Conservation (phyloP, 2,329 filamentous ascomycete species). For the Ascochyta viciae-villosae region DNA sequence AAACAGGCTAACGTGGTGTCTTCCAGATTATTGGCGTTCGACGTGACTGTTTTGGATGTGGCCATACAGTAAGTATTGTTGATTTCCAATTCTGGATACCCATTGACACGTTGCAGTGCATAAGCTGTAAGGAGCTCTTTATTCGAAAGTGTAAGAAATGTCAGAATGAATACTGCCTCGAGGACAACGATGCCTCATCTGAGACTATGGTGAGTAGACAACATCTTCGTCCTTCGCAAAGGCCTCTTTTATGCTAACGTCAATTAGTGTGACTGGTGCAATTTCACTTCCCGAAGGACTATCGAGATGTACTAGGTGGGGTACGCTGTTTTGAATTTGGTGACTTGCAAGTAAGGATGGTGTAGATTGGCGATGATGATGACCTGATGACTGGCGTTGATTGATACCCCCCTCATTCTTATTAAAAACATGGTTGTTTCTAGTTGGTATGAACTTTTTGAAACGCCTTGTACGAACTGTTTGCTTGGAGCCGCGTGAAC, state of each 20-base stretch:
- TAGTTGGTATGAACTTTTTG: no score
- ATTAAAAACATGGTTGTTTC: background rate
- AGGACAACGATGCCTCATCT: conserved; percentile 83
- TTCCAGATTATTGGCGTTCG: conserved; percentile 60
- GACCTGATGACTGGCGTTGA: conserved; percentile 16
- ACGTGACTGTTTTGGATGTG: conserved; percentile 85
- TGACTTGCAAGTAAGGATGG: background rate
- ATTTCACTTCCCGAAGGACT: conserved; percentile 45
- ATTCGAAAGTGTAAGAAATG: conserved; percentile 77
- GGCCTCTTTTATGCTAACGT: conserved; percentile 6
- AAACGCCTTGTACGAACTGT: no score
- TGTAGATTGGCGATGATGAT: conserved; percentile 1
- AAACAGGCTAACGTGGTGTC: conserved; percentile 39
- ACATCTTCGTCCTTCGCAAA: background rate
- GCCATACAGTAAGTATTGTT: conserved; percentile 67
- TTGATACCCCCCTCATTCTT: conserved; percentile 32
- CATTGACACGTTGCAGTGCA: conserved; percentile 63
- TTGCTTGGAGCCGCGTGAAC: no score
- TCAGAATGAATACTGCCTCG: conserved; percentile 79
- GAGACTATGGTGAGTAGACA: conserved; percentile 56
- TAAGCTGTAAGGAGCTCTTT: conserved; percentile 73
- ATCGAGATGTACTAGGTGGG: conserved; percentile 43
- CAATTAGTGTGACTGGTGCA: conserved; percentile 51
- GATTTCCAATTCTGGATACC: background rate
- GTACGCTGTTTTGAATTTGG: background rate